Conservation (phyloP, 1,284 basidiomycete genomes). For the Cutaneotrichosporon daszewskae region DNA sequence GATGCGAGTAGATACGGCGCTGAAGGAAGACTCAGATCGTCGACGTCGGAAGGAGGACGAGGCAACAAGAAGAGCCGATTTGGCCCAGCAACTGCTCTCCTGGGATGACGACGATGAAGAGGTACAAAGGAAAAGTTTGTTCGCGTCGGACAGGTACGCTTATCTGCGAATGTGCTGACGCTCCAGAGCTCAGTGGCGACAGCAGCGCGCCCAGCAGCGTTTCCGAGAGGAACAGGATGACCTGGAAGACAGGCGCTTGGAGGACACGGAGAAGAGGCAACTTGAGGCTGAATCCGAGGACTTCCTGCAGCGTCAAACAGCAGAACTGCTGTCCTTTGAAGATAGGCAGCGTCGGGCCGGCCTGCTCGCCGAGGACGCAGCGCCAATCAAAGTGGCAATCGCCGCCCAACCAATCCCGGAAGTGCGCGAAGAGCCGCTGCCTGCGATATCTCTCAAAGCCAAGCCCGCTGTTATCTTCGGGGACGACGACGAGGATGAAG, state of each 20-base stretch:
- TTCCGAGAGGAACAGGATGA: slow-evolving; percentile 71
- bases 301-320: slow-evolving; percentile 82
- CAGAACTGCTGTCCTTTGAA: slow-evolving; percentile 78
- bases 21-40: slow-evolving; percentile 66
- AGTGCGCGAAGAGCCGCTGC: too few relatives aligned
- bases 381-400: slow-evolving; percentile 75
- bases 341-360: slow-evolving; percentile 81
- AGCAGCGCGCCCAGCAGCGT: slow-evolving; percentile 60
- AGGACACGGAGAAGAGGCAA: slow-evolving; percentile 76
- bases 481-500: slow-evolving; percentile 77
- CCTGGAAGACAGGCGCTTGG: slow-evolving; percentile 69
- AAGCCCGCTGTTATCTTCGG: slow-evolving; percentile 54
- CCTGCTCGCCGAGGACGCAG: slow-evolving; percentile 80
- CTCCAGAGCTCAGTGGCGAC: slow-evolving; percentile 65
- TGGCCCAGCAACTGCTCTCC: slow-evolving; percentile 64
- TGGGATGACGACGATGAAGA: slow-evolving; percentile 91
- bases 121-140: slow-evolving; percentile 55
- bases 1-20: slow-evolving; percentile 64
- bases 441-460: too few relatives aligned
- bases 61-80: slow-evolving; percentile 63
- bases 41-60: slow-evolving; percentile 66
- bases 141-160: slow-evolving; percentile 72
- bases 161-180: background rate
- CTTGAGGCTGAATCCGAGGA: slow-evolving; percentile 77
- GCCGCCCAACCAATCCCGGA: slow-evolving; percentile 29